These are phyloP conservation scores for Amaranthus tricolor DNA, from an alignment of 179 eudicot species.

Conservation along the genomic window DNA sequence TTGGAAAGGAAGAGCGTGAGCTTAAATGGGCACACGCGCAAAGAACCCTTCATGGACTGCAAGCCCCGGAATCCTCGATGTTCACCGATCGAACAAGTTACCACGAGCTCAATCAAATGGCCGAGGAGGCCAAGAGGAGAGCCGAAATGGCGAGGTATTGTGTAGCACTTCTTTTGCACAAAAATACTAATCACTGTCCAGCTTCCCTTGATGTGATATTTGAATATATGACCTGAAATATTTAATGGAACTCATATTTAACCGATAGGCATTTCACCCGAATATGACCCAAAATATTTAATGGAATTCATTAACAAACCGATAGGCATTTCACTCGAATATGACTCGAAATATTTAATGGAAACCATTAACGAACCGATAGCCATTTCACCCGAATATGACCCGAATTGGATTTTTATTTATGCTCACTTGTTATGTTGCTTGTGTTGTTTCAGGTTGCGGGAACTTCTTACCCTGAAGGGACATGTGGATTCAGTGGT, in stretches of 20 bases:
- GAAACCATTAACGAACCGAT: no score
- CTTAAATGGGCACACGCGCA: constrained; percentile 97
- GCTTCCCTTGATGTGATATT: background rate
- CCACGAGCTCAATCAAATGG: constrained; percentile 90
- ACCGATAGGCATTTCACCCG: no score
- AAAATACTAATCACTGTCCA: background rate
- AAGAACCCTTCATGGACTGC: constrained; percentile 88
- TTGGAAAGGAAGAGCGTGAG: constrained; percentile 91
- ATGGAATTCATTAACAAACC: no score
- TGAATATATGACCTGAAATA: no score
- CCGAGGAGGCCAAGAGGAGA: constrained; percentile 92
- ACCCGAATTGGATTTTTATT: no score
- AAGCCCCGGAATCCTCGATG: constrained; percentile 78
- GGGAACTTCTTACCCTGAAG: constrained; percentile 72
- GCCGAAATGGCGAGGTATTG: constrained; percentile 96
- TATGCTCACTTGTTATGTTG: constrained; percentile 1
- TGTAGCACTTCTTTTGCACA: background rate
- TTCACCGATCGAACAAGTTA: constrained; percentile 59
- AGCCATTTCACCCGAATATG: no score
- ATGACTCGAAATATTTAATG: no score
- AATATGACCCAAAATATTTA: no score
- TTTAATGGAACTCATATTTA: no score
- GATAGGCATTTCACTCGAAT: no score
- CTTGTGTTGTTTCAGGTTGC: constrained; percentile 42
- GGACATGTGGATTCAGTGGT: constrained; percentile 90